A percentile compares a stretch with the other conserved stretches of the same genome.
These are phyloP conservation scores for Candida railenensis DNA, from an alignment of 805 yeast species.

Conservation along the genomic window DNA sequence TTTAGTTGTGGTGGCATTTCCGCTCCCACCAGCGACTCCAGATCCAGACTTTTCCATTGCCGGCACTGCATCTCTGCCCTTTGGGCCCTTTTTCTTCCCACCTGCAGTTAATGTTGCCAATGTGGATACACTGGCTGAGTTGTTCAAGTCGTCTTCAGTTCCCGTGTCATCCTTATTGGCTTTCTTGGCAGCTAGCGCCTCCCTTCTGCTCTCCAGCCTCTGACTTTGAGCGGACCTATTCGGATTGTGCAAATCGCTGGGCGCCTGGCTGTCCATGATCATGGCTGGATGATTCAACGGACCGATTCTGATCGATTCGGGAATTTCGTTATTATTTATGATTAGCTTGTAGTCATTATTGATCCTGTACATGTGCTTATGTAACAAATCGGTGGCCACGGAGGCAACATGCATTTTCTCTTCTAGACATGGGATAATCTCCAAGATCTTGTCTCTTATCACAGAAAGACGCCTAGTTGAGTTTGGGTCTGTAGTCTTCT, in stretches of 20 bases:
- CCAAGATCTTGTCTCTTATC: slow-evolving; percentile 51
- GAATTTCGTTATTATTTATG: slow-evolving; percentile 72
- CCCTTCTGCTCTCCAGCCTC: slow-evolving; percentile 83
- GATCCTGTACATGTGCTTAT: slow-evolving; percentile 66
- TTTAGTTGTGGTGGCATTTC: slow-evolving; percentile 20
- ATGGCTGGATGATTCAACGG: slow-evolving; percentile 90
- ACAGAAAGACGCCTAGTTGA: slow-evolving; percentile 29
- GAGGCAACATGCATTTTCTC: slow-evolving; percentile 98
- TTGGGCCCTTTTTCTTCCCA: slow-evolving; percentile 11
- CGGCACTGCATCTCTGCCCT: slow-evolving; percentile 9
- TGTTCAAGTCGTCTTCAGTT: slow-evolving; percentile 18
- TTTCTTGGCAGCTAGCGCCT: slow-evolving; percentile 87
- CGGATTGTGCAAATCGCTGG: slow-evolving; percentile 34
- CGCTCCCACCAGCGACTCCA: slow-evolving; percentile 1
- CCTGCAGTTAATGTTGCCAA: background rate
- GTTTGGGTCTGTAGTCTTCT: background rate
- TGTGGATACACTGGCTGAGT: background rate
- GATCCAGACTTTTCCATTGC: background rate
- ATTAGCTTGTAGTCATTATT: slow-evolving; percentile 80
- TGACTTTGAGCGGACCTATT: slow-evolving; percentile 67
- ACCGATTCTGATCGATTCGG: slow-evolving; percentile 74
- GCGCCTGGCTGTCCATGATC: slow-evolving; percentile 54
- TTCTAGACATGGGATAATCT: slow-evolving; percentile 86
- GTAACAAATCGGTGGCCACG: slow-evolving; percentile 77
- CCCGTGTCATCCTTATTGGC: slow-evolving; percentile 47